These are phyloP conservation scores for Phytophthora litchii DNA, from an alignment of 352 stramenopile genomes.

Conservation along the genomic window DNA sequence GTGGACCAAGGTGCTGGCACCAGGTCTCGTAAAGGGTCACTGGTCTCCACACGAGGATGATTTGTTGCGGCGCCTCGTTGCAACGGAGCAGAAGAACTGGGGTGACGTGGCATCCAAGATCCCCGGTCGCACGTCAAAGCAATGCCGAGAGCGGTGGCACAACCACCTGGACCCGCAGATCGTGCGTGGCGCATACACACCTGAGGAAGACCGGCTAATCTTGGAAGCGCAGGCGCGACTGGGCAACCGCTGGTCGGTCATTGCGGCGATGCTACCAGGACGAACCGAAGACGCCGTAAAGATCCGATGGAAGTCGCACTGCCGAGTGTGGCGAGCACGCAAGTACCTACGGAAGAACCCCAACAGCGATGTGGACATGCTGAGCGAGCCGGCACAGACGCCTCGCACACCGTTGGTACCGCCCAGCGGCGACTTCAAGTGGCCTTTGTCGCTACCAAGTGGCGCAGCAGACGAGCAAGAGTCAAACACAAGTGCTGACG, in stretches of 20 bases:
- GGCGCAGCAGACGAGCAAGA: slow-evolving; percentile 26
- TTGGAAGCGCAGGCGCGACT: slow-evolving; percentile 82
- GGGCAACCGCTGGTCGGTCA: slow-evolving; percentile 91
- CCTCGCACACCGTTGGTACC: slow-evolving; percentile 37
- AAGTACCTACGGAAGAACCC: slow-evolving; percentile 82
- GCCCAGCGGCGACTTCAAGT: slow-evolving; percentile 31
- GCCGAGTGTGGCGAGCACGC: slow-evolving; percentile 78
- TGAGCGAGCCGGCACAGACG: slow-evolving; percentile 39
- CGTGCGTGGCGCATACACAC: slow-evolving; percentile 86
- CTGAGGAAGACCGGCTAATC: slow-evolving; percentile 91
- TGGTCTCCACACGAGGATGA: slow-evolving; percentile 92
- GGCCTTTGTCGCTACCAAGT: slow-evolving; percentile 24
- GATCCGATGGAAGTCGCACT: slow-evolving; percentile 93
- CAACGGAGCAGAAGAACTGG: slow-evolving; percentile 90
- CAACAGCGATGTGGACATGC: slow-evolving; percentile 41
- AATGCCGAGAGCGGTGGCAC: slow-evolving; percentile 91
- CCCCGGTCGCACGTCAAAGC: slow-evolving; percentile 86
- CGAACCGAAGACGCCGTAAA: slow-evolving; percentile 92
- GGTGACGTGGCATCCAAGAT: slow-evolving; percentile 88
- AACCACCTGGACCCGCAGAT: slow-evolving; percentile 91
- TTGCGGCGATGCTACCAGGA: slow-evolving; percentile 86
- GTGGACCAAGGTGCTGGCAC: slow-evolving; percentile 91
- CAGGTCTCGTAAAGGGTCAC: slow-evolving; percentile 89
- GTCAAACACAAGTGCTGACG: slow-evolving; percentile 22
- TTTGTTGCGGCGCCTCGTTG: slow-evolving; percentile 75